Evolutionary conservation across 768 basidiomycete species (phyloP), one percentile per base, ranked within the genome.

Genomic region (Lactarius sp.): DNA sequence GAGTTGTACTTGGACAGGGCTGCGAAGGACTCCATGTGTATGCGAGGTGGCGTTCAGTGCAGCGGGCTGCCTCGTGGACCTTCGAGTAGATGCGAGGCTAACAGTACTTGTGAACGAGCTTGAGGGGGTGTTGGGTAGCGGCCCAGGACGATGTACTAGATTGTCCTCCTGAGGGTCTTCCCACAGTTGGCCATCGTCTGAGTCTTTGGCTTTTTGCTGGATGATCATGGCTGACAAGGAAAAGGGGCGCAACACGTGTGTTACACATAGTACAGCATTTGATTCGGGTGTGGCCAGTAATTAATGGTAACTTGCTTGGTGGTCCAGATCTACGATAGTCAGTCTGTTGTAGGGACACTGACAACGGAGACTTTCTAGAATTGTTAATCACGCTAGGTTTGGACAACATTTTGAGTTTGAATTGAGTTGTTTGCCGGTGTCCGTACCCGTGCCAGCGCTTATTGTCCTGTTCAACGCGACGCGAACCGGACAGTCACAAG

Each of bases 171-270:
- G 34, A 10, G 55, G 13, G 33, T 50, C 52, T 14, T 64, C 59
- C 63, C 59, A 55, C 8, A 47, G 39, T 12, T 42, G 27, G 10
- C 50, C 63, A 50, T 59, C 54, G 12, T 56, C 55, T 16, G 31
- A 34, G 13, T 49, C 53, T 44, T 44, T 36, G 41, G 47, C 9
- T 4, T 0, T 18, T 46, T 18, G 41, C 37, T n/a, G n/a, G 7
- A 31, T 37, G 47, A 37, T 9, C 63, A 64, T 64, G 27, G 41
- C 16, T 52, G 22, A 13, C 3, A n/a, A 31, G 49, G 10, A 31
- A 44, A n/a, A n/a, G 20, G 9, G 46, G 14, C 10, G 12, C 41
- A 42, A 14, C 41, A 42, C 14, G 14, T 42, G 41, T 42, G 8
- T 5, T 42, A 42, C 41, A 13, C 14, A 16, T 42, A 27, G 27